These are phyloP conservation scores for Dendrobium catenatum DNA, from an alignment of 106 monocot genomes.

Conservation along the genomic window DNA sequence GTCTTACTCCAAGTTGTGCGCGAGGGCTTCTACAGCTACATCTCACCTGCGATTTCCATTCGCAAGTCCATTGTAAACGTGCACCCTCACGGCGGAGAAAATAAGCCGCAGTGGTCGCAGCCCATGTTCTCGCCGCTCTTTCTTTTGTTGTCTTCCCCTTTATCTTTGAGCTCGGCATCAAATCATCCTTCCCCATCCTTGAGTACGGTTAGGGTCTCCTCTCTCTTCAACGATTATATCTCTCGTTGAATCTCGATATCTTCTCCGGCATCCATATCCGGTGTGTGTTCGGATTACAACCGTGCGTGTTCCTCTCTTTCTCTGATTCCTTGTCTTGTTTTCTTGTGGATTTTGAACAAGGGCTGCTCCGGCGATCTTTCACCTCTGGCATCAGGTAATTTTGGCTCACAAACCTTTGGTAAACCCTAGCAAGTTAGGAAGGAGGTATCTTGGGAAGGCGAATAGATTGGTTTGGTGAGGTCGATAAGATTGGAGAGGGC, in stretches of 20 bases:
- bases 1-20: not conserved
- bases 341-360: not conserved
- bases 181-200: not conserved
- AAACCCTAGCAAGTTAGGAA: not conserved
- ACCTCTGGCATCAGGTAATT: not conserved
- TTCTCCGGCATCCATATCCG: not conserved
- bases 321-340: not conserved
- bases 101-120: not conserved
- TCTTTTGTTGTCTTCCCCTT: not conserved
- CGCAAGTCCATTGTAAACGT: no score
- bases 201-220: not conserved
- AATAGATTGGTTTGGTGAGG: not conserved
- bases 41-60: not conserved
- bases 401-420: not conserved
- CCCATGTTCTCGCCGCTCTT: not conserved
- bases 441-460: not conserved
- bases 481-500: not conserved
- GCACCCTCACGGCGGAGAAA: not conserved
- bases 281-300: not conserved
- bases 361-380: not conserved
- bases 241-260: not conserved
- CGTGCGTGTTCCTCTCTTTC: not conserved
- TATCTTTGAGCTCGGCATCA: not conserved
- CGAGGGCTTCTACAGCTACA: not conserved
- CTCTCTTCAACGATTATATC: not conserved